phyloP scores from a whole-genome alignment of 2,329 filamentous ascomycete genomes.

The Cytospora paraplurivora region DNA sequence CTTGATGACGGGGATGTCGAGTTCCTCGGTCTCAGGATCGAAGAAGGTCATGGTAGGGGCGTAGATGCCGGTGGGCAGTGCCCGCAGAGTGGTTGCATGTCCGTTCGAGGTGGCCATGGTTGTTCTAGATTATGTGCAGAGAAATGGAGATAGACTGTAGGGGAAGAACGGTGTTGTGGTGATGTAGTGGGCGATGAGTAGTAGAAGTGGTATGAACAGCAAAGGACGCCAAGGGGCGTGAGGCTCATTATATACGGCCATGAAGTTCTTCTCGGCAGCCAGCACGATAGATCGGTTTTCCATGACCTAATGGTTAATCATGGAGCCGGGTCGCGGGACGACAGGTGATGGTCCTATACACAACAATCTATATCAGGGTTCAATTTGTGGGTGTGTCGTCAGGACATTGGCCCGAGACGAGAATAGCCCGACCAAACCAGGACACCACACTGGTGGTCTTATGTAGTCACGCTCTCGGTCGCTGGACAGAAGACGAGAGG shows the following conservation, averaged over 20 bases:
- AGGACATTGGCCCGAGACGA: constrained; percentile 44
- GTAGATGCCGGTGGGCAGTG: constrained; percentile 81
- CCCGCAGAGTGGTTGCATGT: constrained; percentile 46
- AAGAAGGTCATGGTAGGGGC: constrained; percentile 92
- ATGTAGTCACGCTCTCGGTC: constrained; percentile 7
- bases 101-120: constrained; percentile 41
- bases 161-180: background rate
- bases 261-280: constrained; percentile 1
- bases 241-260: constrained; percentile 13
- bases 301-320: constrained; percentile 42
- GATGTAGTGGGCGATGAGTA: background rate
- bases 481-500: constrained; percentile 9
- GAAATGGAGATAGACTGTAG: background rate
- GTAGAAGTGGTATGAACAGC: background rate
- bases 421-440: constrained; percentile 23
- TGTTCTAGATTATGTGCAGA: constrained; percentile 17
- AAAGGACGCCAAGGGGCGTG: constrained; percentile 20
- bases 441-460: constrained; percentile 30
- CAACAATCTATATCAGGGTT: constrained; percentile 1
- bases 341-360: background rate
- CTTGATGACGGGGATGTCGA: constrained; percentile 79
- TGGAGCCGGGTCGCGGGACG: constrained; percentile 35
- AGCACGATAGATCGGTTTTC: constrained; percentile 31
- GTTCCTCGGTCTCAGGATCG: constrained; percentile 77
- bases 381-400: constrained; percentile 34